Percentiles rank a stretch among this genome's conserved stretches.
Conservation (phyloP, 169 alveolate genomes). For the Plasmodium cynomolgi region DNA sequence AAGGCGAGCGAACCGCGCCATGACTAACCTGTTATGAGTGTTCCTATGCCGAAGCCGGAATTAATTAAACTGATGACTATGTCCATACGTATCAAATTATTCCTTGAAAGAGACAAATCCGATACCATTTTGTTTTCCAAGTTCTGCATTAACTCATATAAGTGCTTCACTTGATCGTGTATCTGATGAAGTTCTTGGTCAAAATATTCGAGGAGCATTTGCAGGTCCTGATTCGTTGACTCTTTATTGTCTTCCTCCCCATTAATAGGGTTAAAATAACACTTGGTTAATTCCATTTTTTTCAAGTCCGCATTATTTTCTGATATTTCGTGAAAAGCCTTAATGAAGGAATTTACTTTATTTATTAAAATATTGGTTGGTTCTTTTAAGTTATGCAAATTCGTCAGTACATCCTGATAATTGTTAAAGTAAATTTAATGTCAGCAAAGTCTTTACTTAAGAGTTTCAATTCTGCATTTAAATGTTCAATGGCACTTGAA, state of each 20-base stretch:
- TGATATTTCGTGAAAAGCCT: conserved; percentile 80
- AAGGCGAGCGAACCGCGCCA: background rate
- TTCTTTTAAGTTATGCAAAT: conserved; percentile 86
- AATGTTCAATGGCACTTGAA: conserved; percentile 83
- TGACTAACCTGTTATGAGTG: conserved; percentile 83
- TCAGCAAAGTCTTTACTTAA: conserved; percentile 73
- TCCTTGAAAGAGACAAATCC: conserved; percentile 84
- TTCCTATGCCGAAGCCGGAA: conserved; percentile 87
- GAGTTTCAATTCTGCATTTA: conserved; percentile 75
- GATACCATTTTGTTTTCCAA: conserved; percentile 82
- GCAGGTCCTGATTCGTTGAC: conserved; percentile 83
- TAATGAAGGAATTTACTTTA: conserved; percentile 80
- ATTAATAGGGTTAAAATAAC: conserved; percentile 60
- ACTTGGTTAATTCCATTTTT: conserved; percentile 72
- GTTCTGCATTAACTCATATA: conserved; percentile 75
- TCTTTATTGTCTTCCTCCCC: conserved; percentile 39
- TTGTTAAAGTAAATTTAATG: conserved; percentile 55
- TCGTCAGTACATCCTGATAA: conserved; percentile 79
- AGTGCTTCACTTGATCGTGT: conserved; percentile 24
- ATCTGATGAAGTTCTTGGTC: conserved; percentile 91
- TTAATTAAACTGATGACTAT: conserved; percentile 84
- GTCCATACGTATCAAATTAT: conserved; percentile 85
- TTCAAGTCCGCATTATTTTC: conserved; percentile 76
- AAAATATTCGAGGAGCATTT: conserved; percentile 87
- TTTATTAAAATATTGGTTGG: conserved; percentile 81